Evolutionary conservation across 1,284 basidiomycete genomes (phyloP).

Genomic region (Erythrobasidium hasegawianum): DNA sequence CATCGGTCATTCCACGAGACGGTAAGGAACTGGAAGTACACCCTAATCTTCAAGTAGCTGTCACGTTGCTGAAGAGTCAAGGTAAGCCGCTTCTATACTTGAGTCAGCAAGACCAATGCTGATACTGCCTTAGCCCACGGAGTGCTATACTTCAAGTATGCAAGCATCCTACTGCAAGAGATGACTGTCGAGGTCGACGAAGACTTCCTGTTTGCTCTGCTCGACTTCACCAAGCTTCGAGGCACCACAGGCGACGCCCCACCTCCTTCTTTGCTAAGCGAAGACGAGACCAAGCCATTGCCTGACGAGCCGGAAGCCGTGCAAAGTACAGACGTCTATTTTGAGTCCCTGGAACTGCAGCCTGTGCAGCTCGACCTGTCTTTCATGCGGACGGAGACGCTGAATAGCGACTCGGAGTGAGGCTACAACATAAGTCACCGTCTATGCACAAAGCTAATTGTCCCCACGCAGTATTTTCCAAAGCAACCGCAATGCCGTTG

Average conservation of each 20-base stretch:
- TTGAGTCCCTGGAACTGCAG: slow-evolving; percentile 95
- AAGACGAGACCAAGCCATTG: slow-evolving; percentile 56
- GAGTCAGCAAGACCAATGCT: background rate
- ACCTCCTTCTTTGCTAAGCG: slow-evolving; percentile 43
- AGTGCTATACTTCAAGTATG: slow-evolving; percentile 95
- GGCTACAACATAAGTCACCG: slow-evolving; percentile 43
- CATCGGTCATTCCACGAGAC: slow-evolving; percentile 83
- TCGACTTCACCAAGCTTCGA: slow-evolving; percentile 86
- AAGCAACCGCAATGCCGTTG: slow-evolving; percentile 69
- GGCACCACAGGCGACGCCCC: slow-evolving; percentile 82
- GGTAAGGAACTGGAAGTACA: slow-evolving; percentile 70
- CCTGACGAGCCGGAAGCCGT: slow-evolving; percentile 67
- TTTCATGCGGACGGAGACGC: slow-evolving; percentile 92
- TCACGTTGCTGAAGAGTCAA: slow-evolving; percentile 89
- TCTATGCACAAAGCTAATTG: slow-evolving; percentile 8
- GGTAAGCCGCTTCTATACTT: slow-evolving; percentile 54
- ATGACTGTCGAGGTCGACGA: slow-evolving; percentile 95
- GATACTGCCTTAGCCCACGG: slow-evolving; percentile 67
- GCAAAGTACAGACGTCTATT: slow-evolving; percentile 78
- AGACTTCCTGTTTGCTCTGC: slow-evolving; percentile 87
- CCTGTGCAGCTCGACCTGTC: slow-evolving; percentile 89
- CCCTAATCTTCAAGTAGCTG: slow-evolving; percentile 83
- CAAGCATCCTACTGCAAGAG: slow-evolving; percentile 87
- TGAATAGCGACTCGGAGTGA: slow-evolving; percentile 88
- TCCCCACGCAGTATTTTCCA: slow-evolving; percentile 16